phyloP scores from a whole-genome alignment of 805 yeast species.

The Schwanniomyces occidentalis region DNA sequence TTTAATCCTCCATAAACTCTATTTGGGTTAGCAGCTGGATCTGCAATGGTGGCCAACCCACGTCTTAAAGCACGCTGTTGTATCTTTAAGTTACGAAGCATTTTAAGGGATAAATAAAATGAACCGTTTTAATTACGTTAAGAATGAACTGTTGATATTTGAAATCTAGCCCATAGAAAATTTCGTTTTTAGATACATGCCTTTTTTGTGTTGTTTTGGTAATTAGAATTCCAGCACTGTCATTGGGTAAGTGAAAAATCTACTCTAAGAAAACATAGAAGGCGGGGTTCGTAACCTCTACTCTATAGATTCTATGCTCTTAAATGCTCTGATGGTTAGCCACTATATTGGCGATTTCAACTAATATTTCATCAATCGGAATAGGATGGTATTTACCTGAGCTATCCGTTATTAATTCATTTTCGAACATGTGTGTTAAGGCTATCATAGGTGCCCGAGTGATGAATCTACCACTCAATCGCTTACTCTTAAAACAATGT shows the following conservation, averaged over 20 bases:
- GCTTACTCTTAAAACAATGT: constrained; percentile 2
- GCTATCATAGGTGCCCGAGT: constrained; percentile 1
- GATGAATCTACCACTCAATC: constrained; percentile 1
- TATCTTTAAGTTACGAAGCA: constrained; percentile 38
- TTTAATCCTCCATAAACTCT: constrained; percentile 70
- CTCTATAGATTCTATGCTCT: too few species aligned
- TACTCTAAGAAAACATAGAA: constrained; percentile 1
- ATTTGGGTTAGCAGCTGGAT: constrained; percentile 49
- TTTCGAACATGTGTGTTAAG: neutral
- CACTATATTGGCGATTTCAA: neutral
- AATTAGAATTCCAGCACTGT: constrained; percentile 21
- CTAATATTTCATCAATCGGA: constrained; percentile 1
- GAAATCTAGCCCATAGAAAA: constrained; percentile 3
- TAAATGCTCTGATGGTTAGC: neutral
- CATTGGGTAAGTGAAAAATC: constrained; percentile 16
- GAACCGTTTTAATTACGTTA: constrained; percentile 8
- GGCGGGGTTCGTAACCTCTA: neutral
- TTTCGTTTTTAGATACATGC: constrained; percentile 1
- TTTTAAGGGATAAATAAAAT: constrained; percentile 9
- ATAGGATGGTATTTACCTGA: neutral
- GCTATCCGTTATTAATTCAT: neutral
- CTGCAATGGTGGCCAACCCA: constrained; percentile 48
- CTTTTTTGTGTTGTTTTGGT: constrained; percentile 14
- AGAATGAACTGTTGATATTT: constrained; percentile 12
- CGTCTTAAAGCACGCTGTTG: constrained; percentile 28